Evolutionary conservation across 495 filamentous ascomycete genomes (phyloP).

Genomic region (Aspergillus haitiensis): DNA sequence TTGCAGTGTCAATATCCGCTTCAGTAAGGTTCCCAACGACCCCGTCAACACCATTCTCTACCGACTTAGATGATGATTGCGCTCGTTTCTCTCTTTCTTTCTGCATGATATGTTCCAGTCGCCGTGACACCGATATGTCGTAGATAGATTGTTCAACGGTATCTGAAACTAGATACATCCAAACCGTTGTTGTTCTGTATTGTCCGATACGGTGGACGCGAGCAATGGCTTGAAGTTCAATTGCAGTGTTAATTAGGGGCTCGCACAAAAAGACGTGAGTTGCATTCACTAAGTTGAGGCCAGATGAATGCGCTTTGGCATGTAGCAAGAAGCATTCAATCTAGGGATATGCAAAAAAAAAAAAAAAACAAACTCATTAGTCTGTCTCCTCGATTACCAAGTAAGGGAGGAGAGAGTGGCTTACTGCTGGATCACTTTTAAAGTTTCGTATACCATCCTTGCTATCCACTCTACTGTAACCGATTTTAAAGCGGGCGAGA

Average conservation of each 20-base stretch:
- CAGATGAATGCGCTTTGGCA: slow-evolving; percentile 81
- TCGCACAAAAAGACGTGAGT: slow-evolving; percentile 95
- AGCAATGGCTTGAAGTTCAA: slow-evolving; percentile 92
- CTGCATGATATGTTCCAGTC: slow-evolving; percentile 71
- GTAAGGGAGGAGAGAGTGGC: slow-evolving; percentile 11
- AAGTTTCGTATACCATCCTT: slow-evolving; percentile 69
- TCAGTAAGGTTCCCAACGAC: slow-evolving; percentile 45
- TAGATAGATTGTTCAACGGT: slow-evolving; percentile 92
- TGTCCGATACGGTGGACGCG: slow-evolving; percentile 95
- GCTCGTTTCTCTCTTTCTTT: slow-evolving; percentile 34
- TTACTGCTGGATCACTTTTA: slow-evolving; percentile 64
- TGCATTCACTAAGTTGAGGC: slow-evolving; percentile 86
- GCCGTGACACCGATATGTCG: slow-evolving; percentile 73
- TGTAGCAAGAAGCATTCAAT: slow-evolving; percentile 87
- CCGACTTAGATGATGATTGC: slow-evolving; percentile 19
- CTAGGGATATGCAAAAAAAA: slow-evolving; percentile 21
- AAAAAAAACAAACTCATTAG: slow-evolving; percentile 6
- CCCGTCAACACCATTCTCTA: slow-evolving; percentile 27
- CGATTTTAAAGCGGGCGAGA: slow-evolving; percentile 67
- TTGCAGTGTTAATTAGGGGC: slow-evolving; percentile 85
- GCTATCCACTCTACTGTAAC: slow-evolving; percentile 63
- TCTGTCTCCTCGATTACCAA: not conserved
- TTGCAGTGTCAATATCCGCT: slow-evolving; percentile 71
- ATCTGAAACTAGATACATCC: slow-evolving; percentile 85
- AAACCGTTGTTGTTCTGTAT: slow-evolving; percentile 82